Conservation (phyloP, 1,284 basidiomycete genomes). For the Ustilago trichophora region DNA sequence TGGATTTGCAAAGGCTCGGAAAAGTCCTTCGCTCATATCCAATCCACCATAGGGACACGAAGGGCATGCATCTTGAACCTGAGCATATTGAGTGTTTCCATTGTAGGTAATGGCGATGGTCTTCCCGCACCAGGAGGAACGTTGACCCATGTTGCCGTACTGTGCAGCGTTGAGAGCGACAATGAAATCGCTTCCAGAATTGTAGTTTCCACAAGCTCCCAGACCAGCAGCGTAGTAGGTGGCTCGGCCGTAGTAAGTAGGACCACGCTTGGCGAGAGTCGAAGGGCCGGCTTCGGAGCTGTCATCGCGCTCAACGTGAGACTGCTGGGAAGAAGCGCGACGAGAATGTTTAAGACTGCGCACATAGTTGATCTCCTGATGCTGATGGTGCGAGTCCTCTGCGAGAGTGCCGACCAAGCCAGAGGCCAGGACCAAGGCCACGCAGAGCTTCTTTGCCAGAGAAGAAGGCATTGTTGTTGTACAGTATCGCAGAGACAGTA, state of each 20-base stretch:
- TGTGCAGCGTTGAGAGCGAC: constrained; percentile 49
- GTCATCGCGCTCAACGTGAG: neutral
- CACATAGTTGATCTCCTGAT: constrained; percentile 14
- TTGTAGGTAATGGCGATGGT: constrained; percentile 74
- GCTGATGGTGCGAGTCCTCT: constrained; percentile 7
- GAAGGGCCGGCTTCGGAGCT: constrained; percentile 11
- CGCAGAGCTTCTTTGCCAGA: constrained; percentile 12
- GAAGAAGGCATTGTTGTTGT: constrained; percentile 8
- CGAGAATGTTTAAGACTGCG: constrained; percentile 34
- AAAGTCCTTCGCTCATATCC: constrained; percentile 81
- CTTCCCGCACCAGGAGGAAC: constrained; percentile 70
- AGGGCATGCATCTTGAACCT: constrained; percentile 76
- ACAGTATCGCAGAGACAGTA: neutral
- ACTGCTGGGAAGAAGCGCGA: constrained; percentile 1
- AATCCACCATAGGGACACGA: constrained; percentile 78
- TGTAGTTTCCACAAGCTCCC: constrained; percentile 44
- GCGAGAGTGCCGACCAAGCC: neutral
- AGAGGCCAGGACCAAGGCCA: constrained; percentile 19
- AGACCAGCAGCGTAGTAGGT: constrained; percentile 47
- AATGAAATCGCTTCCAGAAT: constrained; percentile 31
- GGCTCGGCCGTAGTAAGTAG: constrained; percentile 30
- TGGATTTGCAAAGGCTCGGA: constrained; percentile 67
- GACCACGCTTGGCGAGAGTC: constrained; percentile 22
- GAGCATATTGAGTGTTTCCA: constrained; percentile 71
- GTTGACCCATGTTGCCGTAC: constrained; percentile 39